These are phyloP conservation scores for Stygiomarasmius scandens DNA, from an alignment of 1,284 basidiomycete species.

Conservation along the genomic window DNA sequence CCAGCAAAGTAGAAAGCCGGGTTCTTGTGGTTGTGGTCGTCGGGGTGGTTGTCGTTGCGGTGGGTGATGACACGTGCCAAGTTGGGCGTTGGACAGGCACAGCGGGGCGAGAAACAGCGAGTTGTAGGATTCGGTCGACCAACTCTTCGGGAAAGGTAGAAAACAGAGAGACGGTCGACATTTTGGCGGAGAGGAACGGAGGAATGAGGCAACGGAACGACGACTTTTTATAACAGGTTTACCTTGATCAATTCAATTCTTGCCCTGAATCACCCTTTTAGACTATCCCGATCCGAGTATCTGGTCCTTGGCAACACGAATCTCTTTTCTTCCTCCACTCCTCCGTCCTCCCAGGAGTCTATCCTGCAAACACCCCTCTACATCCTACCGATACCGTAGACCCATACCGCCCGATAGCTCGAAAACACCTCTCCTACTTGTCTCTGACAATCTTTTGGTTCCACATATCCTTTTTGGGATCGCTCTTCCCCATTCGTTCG, in stretches of 20 bases:
- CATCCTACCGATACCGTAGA: no score
- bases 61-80: neutral
- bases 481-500: neutral
- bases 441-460: neutral
- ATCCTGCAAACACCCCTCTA: no score
- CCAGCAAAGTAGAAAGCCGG: conserved; percentile 46
- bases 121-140: conserved; percentile 7
- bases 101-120: conserved; percentile 3
- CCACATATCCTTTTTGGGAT: neutral
- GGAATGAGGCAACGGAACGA: no score
- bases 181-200: neutral
- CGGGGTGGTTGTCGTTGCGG: neutral
- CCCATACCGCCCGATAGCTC: no score
- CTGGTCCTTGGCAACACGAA: no score
- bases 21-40: conserved; percentile 1
- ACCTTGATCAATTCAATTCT: no score
- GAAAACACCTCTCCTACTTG: no score
- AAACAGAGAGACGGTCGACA: neutral
- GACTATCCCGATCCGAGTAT: no score
- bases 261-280: no score
- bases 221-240: no score
- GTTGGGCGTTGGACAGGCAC: conserved; percentile 1
- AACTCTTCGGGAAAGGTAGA: conserved; percentile 11
- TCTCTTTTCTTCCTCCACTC: no score
- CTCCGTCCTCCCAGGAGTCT: no score